Percentiles rank a stretch among this genome's conserved stretches.
These are phyloP conservation scores for Corylus avellana DNA, from an alignment of 306 rosid species.

Conservation along the genomic window DNA sequence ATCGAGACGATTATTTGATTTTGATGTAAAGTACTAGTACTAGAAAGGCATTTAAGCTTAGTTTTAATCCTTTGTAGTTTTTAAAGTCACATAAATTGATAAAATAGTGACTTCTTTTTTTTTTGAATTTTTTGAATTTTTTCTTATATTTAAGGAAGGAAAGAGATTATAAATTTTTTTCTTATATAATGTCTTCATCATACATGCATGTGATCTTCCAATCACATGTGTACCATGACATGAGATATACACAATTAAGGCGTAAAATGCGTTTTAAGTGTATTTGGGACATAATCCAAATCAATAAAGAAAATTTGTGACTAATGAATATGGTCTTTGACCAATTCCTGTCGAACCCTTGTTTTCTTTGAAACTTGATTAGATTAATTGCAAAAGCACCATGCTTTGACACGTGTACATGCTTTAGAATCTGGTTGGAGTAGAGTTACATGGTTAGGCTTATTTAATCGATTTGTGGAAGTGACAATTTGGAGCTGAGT, in stretches of 20 bases:
- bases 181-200: background rate
- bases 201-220: background rate
- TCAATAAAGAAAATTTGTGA: background rate
- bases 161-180: no score
- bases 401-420: background rate
- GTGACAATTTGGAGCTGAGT: background rate
- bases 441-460: background rate
- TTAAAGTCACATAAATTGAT: no score
- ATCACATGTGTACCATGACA: background rate
- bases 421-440: background rate
- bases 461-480: background rate
- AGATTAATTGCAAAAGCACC: background rate
- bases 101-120: no score
- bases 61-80: no score
- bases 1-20: no score
- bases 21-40: no score
- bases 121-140: no score
- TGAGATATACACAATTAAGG: background rate
- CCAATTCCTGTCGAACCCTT: background rate
- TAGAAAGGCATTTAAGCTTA: no score
- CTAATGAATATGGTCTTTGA: conserved; percentile 5
- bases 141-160: no score
- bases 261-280: conserved; percentile 4
- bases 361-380: no score
- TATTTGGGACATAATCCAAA: conserved; percentile 34